Percentiles rank a stretch among this genome's conserved stretches.
These are phyloP conservation scores for Oligophagozyma castellii DNA, from an alignment of 1,139 yeast genomes.

Conservation along the genomic window DNA sequence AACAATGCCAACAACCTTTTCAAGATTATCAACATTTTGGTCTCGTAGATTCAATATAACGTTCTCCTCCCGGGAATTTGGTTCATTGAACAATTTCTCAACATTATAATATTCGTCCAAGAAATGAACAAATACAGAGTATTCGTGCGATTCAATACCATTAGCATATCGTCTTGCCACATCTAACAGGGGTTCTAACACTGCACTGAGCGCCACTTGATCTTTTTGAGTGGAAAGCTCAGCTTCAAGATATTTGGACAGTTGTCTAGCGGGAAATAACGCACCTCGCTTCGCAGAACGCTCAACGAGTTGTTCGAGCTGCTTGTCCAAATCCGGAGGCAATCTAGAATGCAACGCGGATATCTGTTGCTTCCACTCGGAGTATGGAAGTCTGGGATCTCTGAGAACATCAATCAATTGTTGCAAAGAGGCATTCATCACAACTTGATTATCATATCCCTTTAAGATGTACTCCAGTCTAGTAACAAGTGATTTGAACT, in stretches of 20 bases:
- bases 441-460: constrained; percentile 93
- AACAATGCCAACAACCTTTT: constrained; percentile 55
- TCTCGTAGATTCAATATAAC: constrained; percentile 79
- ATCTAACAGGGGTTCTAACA: constrained; percentile 58
- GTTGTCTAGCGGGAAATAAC: constrained; percentile 90
- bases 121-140: constrained; percentile 53
- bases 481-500: constrained; percentile 42
- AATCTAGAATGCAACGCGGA: constrained; percentile 89
- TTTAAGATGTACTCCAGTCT: constrained; percentile 65
- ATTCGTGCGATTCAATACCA: constrained; percentile 80
- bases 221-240: constrained; percentile 30
- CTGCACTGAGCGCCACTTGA: constrained; percentile 39
- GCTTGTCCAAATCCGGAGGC: constrained; percentile 61
- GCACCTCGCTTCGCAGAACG: constrained; percentile 55
- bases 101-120: constrained; percentile 61
- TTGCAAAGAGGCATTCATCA: constrained; percentile 71
- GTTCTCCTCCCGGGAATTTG: constrained; percentile 68
- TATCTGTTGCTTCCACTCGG: constrained; percentile 77
- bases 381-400: constrained; percentile 74
- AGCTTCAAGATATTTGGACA: constrained; percentile 35
- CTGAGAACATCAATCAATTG: constrained; percentile 59
- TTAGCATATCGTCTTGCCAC: constrained; percentile 58
- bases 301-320: constrained; percentile 50
- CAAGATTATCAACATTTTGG: constrained; percentile 64
- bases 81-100: constrained; percentile 66